phyloP scores from a whole-genome alignment of 2,329 filamentous ascomycete genomes.

The Penicillium nordicum region DNA sequence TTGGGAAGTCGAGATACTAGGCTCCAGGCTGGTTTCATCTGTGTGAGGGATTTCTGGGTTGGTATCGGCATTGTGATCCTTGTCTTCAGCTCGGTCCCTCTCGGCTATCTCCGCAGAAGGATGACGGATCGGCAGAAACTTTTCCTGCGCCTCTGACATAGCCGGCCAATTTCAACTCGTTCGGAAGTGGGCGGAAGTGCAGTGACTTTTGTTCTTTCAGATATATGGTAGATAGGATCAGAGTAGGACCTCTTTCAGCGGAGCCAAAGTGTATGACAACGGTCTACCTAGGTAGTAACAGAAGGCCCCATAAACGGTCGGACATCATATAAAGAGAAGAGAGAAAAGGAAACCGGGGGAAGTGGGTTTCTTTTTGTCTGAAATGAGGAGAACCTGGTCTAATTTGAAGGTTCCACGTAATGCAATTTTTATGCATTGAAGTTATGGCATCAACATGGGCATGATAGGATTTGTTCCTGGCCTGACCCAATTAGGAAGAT shows the following conservation, averaged over 20 bases:
- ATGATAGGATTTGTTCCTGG: neutral
- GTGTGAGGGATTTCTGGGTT: neutral
- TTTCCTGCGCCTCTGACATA: conserved; percentile 15
- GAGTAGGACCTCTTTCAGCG: neutral
- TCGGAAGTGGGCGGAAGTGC: neutral
- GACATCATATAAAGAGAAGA: conserved; percentile 2
- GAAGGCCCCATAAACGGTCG: conserved; percentile 11
- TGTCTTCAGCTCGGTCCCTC: neutral
- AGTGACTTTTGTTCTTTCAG: neutral
- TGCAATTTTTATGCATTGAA: conserved; percentile 14
- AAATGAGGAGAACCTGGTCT: conserved; percentile 4
- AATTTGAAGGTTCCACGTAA: neutral
- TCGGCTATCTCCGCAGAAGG: conserved; percentile 4
- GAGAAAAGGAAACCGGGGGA: neutral
- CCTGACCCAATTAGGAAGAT: neutral
- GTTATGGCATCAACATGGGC: conserved; percentile 8
- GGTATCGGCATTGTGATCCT: neutral
- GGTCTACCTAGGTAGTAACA: neutral
- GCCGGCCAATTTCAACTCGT: neutral
- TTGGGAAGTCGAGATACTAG: conserved; percentile 4
- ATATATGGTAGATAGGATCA: neutral
- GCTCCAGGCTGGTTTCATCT: conserved; percentile 11
- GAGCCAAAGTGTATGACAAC: neutral
- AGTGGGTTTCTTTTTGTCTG: neutral
- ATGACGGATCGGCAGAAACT: conserved; percentile 1